Conservation (phyloP, 2,329 filamentous ascomycete genomes). For the Penicillium sp. region DNA sequence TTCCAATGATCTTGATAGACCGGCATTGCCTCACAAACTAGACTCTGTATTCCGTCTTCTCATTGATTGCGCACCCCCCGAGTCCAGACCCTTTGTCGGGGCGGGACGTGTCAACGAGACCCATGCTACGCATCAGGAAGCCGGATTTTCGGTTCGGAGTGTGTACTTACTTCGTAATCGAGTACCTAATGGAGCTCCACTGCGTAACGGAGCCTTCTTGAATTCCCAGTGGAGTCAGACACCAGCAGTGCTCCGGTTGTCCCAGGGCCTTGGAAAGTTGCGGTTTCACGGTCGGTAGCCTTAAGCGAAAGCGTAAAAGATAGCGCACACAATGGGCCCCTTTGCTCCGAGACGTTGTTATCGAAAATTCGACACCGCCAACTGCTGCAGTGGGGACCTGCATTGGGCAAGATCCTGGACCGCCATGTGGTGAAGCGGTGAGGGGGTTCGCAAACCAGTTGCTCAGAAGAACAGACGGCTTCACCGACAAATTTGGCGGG, state of each 20-base stretch:
- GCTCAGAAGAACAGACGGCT: background rate
- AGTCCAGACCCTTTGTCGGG: slow-evolving; percentile 4
- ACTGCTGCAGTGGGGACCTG: background rate
- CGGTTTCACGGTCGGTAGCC: too few species aligned
- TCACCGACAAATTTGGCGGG: slow-evolving; percentile 21
- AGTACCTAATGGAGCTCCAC: background rate
- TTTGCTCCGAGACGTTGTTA: slow-evolving; percentile 4
- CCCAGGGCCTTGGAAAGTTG: slow-evolving; percentile 9
- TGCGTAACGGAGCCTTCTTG: background rate
- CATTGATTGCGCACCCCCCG: slow-evolving; percentile 4
- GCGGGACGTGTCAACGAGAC: slow-evolving; percentile 2
- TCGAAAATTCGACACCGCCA: background rate
- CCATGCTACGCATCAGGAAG: background rate
- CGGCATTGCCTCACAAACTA: too few species aligned
- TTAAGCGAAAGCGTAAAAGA: slow-evolving; percentile 22
- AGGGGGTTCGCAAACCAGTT: slow-evolving; percentile 2
- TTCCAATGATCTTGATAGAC: too few species aligned
- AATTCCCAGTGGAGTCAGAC: slow-evolving; percentile 10
- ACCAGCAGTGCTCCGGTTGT: slow-evolving; percentile 13
- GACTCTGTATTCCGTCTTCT: too few species aligned
- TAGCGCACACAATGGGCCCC: slow-evolving; percentile 21
- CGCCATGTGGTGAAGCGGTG: slow-evolving; percentile 19
- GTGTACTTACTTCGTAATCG: too few species aligned
- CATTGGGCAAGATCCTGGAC: background rate
- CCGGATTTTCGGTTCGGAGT: too few species aligned